Conservation (phyloP, 345 rosid species). For the Syzygium oleosum region DNA sequence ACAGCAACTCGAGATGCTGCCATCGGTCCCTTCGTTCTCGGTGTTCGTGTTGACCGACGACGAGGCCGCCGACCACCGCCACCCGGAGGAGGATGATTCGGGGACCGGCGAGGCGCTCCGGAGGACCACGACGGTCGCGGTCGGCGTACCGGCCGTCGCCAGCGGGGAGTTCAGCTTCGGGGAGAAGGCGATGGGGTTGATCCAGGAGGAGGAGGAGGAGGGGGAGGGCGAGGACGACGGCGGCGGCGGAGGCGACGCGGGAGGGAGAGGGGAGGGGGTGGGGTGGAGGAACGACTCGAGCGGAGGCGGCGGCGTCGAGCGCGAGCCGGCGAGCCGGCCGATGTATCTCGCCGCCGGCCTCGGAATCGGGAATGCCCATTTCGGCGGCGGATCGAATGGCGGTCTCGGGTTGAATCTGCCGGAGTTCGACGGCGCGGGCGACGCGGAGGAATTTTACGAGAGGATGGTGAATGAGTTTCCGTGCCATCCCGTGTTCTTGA, state of each 20-base stretch:
- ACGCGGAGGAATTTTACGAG: slow-evolving; percentile 39
- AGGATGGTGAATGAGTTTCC: slow-evolving; percentile 64
- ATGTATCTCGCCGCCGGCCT: slow-evolving; percentile 67
- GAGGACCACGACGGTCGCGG: slow-evolving; percentile 43
- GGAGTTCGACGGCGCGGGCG: slow-evolving; percentile 27
- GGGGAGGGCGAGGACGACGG: background rate
- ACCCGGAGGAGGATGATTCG: background rate
- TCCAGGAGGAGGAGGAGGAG: slow-evolving; percentile 32
- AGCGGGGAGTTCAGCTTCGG: slow-evolving; percentile 48
- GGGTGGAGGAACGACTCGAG: background rate
- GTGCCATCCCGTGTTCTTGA: slow-evolving; percentile 57
- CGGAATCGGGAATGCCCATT: slow-evolving; percentile 37
- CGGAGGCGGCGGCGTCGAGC: slow-evolving; percentile 16
- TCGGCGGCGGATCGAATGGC: slow-evolving; percentile 9
- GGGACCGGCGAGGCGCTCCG: slow-evolving; percentile 5
- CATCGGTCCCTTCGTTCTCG: slow-evolving; percentile 46
- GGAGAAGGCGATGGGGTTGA: slow-evolving; percentile 20
- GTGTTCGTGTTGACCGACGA: slow-evolving; percentile 22
- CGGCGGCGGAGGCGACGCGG: background rate
- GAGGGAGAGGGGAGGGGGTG: background rate
- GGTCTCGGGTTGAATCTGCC: slow-evolving; percentile 23
- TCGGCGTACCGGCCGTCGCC: slow-evolving; percentile 13
- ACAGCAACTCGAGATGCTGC: slow-evolving; percentile 27
- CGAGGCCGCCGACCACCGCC: background rate
- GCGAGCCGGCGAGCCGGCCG: slow-evolving; percentile 44